Conservation (phyloP, 2,329 filamentous ascomycete species). For the Zalaria obscura region DNA sequence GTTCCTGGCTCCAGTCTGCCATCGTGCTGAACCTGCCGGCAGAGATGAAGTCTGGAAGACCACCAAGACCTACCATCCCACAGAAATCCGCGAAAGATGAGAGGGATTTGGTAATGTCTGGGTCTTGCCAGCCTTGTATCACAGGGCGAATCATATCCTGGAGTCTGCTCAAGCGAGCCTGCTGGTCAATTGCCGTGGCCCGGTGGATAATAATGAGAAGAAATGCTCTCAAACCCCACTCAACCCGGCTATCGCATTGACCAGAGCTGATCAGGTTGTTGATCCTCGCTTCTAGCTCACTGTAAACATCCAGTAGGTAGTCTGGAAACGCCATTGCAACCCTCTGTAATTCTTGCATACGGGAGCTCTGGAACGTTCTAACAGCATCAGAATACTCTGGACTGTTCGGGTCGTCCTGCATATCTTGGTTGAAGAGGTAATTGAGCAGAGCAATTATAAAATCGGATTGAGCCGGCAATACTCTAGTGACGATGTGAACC, state of each 20-base stretch:
- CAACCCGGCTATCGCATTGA: conserved; percentile 64
- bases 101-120: conserved; percentile 53
- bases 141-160: conserved; percentile 71
- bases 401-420: conserved; percentile 56
- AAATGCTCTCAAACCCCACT: conserved; percentile 77
- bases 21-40: conserved; percentile 59
- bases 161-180: conserved; percentile 57
- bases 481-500: conserved; percentile 1
- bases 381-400: conserved; percentile 73
- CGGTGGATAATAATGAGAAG: conserved; percentile 90
- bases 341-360: conserved; percentile 76
- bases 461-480: conserved; percentile 3
- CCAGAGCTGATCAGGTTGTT: conserved; percentile 64
- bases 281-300: conserved; percentile 71
- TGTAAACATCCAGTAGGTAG: conserved; percentile 72
- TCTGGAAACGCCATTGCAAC: conserved; percentile 85
- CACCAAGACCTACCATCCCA: conserved; percentile 61
- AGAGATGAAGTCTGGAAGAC: conserved; percentile 66
- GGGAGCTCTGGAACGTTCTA: conserved; percentile 73
- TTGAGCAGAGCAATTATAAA: conserved; percentile 54
- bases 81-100: conserved; percentile 68
- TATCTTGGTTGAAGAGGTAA: conserved; percentile 74
- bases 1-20: conserved; percentile 66
- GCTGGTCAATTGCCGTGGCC: conserved; percentile 56
- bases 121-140: conserved; percentile 63